phyloP scores from a whole-genome alignment of 352 stramenopile genomes.

The Phytophthora idaei region DNA sequence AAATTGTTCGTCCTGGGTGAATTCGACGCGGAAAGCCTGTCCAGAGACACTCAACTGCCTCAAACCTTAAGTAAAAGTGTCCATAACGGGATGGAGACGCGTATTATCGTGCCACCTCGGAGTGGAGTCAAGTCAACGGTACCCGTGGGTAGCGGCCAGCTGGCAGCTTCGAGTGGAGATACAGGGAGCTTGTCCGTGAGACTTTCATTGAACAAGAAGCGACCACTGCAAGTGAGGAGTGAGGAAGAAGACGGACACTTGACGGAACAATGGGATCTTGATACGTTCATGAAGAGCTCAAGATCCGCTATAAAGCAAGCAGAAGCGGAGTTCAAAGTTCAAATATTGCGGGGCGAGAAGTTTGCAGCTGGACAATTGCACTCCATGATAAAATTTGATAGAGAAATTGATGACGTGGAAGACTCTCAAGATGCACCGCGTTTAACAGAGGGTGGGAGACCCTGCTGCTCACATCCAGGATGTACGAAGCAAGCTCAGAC shows the following conservation, averaged over 20 bases:
- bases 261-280: constrained; percentile 2
- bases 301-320: constrained; percentile 21
- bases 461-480: constrained; percentile 20
- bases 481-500: constrained; percentile 28
- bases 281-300: constrained; percentile 22
- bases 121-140: not conserved
- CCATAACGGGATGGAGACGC: constrained; percentile 9
- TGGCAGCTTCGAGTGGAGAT: constrained; percentile 13
- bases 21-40: not conserved
- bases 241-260: not conserved
- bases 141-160: constrained; percentile 2
- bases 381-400: constrained; percentile 28
- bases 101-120: constrained; percentile 3
- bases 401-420: constrained; percentile 7
- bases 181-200: constrained; percentile 15
- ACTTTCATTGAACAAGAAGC: constrained; percentile 18
- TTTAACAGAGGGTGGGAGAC: constrained; percentile 1
- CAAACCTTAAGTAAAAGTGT: not conserved
- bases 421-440: not conserved
- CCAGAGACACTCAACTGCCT: not conserved
- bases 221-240: not conserved
- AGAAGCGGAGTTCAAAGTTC: constrained; percentile 9
- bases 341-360: constrained; percentile 17
- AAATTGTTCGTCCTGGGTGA: constrained; percentile 20
- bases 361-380: constrained; percentile 19